Evolutionary conservation across 768 basidiomycete species (phyloP).

Genomic region (Mycena venus): DNA sequence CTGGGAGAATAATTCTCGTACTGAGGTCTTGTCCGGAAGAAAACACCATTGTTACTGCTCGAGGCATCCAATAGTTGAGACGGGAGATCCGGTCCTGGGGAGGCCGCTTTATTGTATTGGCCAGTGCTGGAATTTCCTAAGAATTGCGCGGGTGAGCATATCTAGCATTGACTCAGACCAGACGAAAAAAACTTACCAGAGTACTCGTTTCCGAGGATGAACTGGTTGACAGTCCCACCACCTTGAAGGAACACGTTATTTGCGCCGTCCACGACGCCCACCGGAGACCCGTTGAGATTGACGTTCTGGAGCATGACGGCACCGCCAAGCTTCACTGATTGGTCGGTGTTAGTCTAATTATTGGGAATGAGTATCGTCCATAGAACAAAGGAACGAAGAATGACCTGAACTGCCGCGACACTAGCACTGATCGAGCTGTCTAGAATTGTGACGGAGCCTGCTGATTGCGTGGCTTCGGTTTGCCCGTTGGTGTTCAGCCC

Average conservation of each 20-base stretch:
- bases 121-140: conserved; percentile 20
- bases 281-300: conserved; percentile 54
- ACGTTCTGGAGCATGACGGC: conserved; percentile 59
- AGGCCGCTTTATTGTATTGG: conserved; percentile 46
- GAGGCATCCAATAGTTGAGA: conserved; percentile 55
- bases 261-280: conserved; percentile 50
- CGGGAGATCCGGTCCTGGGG: conserved; percentile 48
- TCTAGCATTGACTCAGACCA: neutral
- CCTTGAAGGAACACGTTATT: conserved; percentile 55
- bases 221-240: conserved; percentile 57
- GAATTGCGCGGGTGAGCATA: conserved; percentile 1
- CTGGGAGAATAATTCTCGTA: conserved; percentile 58
- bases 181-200: conserved; percentile 44
- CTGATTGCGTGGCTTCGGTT: conserved; percentile 43
- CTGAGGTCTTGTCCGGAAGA: conserved; percentile 59
- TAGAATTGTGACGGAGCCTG: conserved; percentile 53
- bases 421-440: conserved; percentile 45
- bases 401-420: conserved; percentile 53
- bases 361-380: neutral
- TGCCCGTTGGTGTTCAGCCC: conserved; percentile 50
- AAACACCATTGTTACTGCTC: conserved; percentile 55
- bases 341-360: conserved; percentile 48
- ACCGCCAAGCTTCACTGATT: conserved; percentile 46
- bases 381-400: conserved; percentile 25
- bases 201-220: conserved; percentile 68